Percentiles rank a stretch among this genome's conserved stretches.
Evolutionary conservation across 1,139 yeast species (phyloP).

Genomic region (Suhomyces panamericanus): DNA sequence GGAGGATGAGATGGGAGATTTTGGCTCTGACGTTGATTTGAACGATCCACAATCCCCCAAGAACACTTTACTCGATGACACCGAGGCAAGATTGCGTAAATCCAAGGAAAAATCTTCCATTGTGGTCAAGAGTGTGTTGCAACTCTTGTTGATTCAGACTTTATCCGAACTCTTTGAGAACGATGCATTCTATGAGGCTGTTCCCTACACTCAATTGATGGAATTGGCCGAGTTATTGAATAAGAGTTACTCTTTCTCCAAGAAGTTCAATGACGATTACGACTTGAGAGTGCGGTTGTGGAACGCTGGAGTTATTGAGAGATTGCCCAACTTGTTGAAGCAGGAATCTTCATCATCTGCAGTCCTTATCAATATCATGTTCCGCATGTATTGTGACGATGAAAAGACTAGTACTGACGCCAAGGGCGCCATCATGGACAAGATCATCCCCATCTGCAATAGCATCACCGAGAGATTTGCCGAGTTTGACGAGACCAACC

Average conservation of each 20-base stretch:
- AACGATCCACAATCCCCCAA: slow-evolving; percentile 15
- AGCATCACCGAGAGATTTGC: slow-evolving; percentile 69
- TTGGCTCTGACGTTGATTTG: slow-evolving; percentile 18
- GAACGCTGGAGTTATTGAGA: slow-evolving; percentile 90
- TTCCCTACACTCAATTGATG: slow-evolving; percentile 66
- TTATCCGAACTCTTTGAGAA: slow-evolving; percentile 76
- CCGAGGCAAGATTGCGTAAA: slow-evolving; percentile 29
- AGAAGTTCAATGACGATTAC: slow-evolving; percentile 83
- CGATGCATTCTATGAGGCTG: slow-evolving; percentile 63
- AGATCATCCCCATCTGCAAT: slow-evolving; percentile 70
- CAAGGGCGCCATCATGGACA: slow-evolving; percentile 47
- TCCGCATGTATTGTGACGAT: slow-evolving; percentile 76
- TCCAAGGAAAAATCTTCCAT: slow-evolving; percentile 68
- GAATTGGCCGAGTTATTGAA: slow-evolving; percentile 60
- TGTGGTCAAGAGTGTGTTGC: slow-evolving; percentile 90
- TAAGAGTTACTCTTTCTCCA: slow-evolving; percentile 77
- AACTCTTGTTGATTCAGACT: slow-evolving; percentile 83
- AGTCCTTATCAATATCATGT: slow-evolving; percentile 77
- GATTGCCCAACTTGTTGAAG: slow-evolving; percentile 84
- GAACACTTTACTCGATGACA: slow-evolving; percentile 19
- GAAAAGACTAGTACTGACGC: slow-evolving; percentile 41
- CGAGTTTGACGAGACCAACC: slow-evolving; percentile 69
- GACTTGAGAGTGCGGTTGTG: slow-evolving; percentile 82
- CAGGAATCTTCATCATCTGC: slow-evolving; percentile 93
- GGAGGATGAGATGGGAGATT: slow-evolving; percentile 19